Base-by-base conservation (phyloP, 208 protist genomes). In the Leishmania amazonensis region DNA sequence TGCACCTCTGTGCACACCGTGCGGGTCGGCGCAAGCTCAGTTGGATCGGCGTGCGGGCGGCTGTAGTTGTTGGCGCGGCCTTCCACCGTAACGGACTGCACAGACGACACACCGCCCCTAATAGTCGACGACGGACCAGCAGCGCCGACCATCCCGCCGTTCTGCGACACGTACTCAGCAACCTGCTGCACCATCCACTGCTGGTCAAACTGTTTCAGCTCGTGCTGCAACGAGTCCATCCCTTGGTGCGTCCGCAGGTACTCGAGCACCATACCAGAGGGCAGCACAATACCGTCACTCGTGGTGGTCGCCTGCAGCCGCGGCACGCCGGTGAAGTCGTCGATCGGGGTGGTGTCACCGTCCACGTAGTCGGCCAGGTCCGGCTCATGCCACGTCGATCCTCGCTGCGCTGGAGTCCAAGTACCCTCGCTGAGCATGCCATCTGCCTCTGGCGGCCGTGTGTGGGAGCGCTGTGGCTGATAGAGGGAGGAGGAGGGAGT, bases 11-110 rank as follows among this genome's bases (percentile, higher is more conserved):
- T 81, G 76, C 90, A 83, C 31, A 97, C 89, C 2, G 80, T 92
- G 70, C 87, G 88, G 38, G 75, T 84, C 71, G 85, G 85, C 1
- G 81, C 87, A 40, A 86, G 78, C 54, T 84, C 83, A 42, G 84
- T 60, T 51, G 80, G 80, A 57, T 87, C 81, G 38, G 81, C 65
- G 80, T 97, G 95, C 54, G 95, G 95, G 42, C 84, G 78, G 81
- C 84, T 88, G 86, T 97, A 97, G 86, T 97, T 97, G 85, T 97
- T 97, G 38, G 90, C 83, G 47, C 90, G 88, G 4, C 89, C 81
- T 42, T 95, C 92, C 70, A 97, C 85, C n/a, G 92, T 92, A 15
- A 97, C 90, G 6, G 90, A 86, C 81, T 90, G 87, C 74, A 92
- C 68, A 35, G 86, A 85, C 3, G 70, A 11, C 70, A 74, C 45